These are phyloP conservation scores for Backusella circina DNA, from an alignment of 192 early-diverging fungal genomes.

Conservation along the genomic window DNA sequence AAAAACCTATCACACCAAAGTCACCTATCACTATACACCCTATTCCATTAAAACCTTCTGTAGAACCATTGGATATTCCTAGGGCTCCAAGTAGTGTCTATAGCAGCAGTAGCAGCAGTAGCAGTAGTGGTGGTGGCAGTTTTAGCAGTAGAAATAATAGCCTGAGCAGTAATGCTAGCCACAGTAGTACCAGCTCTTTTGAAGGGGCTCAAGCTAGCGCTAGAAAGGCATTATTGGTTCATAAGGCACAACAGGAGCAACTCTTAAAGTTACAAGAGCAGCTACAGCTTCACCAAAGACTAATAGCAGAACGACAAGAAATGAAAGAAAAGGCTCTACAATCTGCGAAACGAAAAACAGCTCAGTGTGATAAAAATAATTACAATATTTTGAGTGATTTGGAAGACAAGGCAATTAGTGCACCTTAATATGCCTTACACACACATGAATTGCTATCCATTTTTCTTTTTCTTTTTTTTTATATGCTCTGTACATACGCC, in stretches of 20 bases:
- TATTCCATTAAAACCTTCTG: neutral
- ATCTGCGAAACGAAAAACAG: neutral
- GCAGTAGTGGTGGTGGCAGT: neutral
- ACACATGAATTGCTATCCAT: neutral
- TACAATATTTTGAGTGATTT: neutral
- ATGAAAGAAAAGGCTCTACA: neutral
- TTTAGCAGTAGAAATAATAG: neutral
- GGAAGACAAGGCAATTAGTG: constrained; percentile 11
- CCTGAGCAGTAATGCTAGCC: neutral
- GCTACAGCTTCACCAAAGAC: constrained; percentile 1
- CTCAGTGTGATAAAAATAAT: neutral
- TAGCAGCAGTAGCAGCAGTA: neutral
- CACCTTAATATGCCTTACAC: neutral
- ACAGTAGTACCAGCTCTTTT: neutral
- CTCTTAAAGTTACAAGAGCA: constrained; percentile 2
- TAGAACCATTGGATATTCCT: neutral
- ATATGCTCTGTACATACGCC: neutral
- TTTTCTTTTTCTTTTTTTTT: neutral
- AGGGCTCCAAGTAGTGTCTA: neutral
- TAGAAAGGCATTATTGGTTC: constrained; percentile 2
- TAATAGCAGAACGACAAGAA: neutral
- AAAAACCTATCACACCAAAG: neutral
- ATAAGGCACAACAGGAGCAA: constrained; percentile 12
- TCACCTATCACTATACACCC: neutral
- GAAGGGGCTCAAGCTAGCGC: neutral